Conservation (phyloP, 257 asterid genomes). For the Nicotiana otophora region DNA sequence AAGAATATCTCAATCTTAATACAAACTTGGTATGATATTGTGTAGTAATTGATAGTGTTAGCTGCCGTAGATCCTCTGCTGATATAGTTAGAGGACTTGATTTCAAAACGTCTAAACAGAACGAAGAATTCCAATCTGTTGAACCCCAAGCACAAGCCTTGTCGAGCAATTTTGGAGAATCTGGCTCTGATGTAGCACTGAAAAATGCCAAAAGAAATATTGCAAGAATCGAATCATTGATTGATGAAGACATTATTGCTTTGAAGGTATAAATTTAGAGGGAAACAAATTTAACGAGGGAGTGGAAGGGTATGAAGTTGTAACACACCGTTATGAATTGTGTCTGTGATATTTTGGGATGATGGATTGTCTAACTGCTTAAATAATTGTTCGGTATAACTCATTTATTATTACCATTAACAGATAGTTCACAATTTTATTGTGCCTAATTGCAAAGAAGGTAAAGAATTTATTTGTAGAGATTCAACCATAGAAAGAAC, state of each 20-base stretch:
- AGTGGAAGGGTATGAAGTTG: too few relatives aligned
- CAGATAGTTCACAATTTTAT: not conserved
- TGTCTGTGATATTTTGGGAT: not conserved
- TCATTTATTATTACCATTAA: not conserved
- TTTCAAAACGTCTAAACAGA: slow-evolving; percentile 8
- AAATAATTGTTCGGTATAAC: not conserved
- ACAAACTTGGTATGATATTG: not conserved
- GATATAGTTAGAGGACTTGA: not conserved
- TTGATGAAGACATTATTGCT: not conserved
- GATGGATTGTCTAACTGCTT: not conserved
- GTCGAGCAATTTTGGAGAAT: not conserved
- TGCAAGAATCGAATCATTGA: not conserved
- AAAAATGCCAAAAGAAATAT: not conserved
- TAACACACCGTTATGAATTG: not conserved
- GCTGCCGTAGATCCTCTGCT: not conserved
- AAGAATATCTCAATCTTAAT: not conserved
- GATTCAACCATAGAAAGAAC: not conserved
- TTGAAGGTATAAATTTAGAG: not conserved
- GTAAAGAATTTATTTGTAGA: not conserved
- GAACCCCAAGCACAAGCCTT: not conserved
- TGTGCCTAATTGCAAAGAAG: not conserved
- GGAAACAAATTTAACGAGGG: too few relatives aligned
- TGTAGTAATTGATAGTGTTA: not conserved
- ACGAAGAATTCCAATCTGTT: not conserved
- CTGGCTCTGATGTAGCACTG: not conserved